Conservation (phyloP, 2,329 filamentous ascomycete genomes). For the Penicillium psychrosexuale region DNA sequence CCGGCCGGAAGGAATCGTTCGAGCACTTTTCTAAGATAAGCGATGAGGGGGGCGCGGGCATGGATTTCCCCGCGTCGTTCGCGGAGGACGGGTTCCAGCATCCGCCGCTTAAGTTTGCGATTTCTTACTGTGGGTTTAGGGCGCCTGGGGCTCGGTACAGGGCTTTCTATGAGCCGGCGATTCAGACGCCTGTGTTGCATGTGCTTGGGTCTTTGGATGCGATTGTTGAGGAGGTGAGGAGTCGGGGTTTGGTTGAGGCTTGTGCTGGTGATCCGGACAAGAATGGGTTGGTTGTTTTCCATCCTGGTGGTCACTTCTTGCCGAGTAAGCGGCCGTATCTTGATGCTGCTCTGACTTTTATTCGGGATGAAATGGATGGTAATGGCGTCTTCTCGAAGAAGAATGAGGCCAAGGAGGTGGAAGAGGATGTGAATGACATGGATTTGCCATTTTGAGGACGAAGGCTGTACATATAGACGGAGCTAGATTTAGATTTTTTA, state of each 20-base stretch:
- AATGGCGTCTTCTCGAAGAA: neutral
- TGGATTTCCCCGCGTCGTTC: conserved; percentile 54
- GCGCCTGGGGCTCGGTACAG: conserved; percentile 60
- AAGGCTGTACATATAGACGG: conserved; percentile 8
- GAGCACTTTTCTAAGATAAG: conserved; percentile 33
- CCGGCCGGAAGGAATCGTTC: conserved; percentile 48
- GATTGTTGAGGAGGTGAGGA: conserved; percentile 77
- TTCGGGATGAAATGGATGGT: conserved; percentile 52
- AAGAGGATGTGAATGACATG: conserved; percentile 63
- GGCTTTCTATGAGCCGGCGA: conserved; percentile 71
- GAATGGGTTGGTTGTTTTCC: conserved; percentile 59
- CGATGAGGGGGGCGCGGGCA: conserved; percentile 30
- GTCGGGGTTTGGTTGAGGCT: conserved; percentile 63
- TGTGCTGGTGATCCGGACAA: conserved; percentile 56
- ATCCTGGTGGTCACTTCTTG: conserved; percentile 88
- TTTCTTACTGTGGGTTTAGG: conserved; percentile 75
- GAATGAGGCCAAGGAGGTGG: conserved; percentile 32
- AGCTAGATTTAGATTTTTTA: conserved; percentile 4
- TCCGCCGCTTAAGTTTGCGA: conserved; percentile 64
- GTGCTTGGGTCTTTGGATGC: conserved; percentile 80
- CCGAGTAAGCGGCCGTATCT: conserved; percentile 79
- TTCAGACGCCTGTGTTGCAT: conserved; percentile 75
- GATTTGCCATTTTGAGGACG: conserved; percentile 57
- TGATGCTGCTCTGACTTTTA: conserved; percentile 70
- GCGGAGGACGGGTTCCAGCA: conserved; percentile 41